Conservation (phyloP, 2,329 filamentous ascomycete genomes). For the Colletotrichum falcatum region DNA sequence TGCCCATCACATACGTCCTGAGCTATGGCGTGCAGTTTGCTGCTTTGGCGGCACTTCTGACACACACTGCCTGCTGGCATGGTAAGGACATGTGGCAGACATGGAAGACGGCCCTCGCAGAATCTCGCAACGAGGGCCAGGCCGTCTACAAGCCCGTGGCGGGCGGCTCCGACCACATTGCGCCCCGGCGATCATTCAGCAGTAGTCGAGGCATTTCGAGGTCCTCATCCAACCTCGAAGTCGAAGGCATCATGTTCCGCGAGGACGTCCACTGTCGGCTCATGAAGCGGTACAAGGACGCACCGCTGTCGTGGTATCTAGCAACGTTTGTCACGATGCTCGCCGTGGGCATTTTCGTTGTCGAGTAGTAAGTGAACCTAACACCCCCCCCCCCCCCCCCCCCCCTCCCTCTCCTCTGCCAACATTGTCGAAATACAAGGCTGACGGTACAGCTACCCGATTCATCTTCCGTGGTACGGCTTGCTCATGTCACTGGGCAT, state of each 20-base stretch:
- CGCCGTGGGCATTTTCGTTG: constrained; percentile 83
- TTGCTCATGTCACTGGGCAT: constrained; percentile 82
- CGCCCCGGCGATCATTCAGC: constrained; percentile 28
- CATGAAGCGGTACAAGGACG: constrained; percentile 86
- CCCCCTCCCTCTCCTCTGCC: not conserved
- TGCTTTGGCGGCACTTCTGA: constrained; percentile 80
- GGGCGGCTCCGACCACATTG: constrained; percentile 41
- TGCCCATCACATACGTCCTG: constrained; percentile 88
- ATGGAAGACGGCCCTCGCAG: constrained; percentile 76
- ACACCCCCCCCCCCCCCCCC: too few relatives aligned
- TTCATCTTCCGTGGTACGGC: constrained; percentile 89
- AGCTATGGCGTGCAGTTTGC: constrained; percentile 91
- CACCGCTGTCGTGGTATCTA: constrained; percentile 85
- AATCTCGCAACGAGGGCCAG: constrained; percentile 66
- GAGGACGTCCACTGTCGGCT: constrained; percentile 88
- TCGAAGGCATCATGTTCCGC: constrained; percentile 70
- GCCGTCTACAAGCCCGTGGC: constrained; percentile 65
- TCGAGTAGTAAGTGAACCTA: constrained; percentile 80
- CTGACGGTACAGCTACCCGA: constrained; percentile 71
- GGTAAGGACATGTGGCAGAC: constrained; percentile 84
- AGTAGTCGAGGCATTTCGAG: constrained; percentile 46
- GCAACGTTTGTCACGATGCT: constrained; percentile 81
- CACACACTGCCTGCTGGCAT: constrained; percentile 87
- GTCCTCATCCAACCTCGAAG: constrained; percentile 59
- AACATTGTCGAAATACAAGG: constrained; percentile 20